These are phyloP conservation scores for Phaeosphaeria sp. DNA, from an alignment of 2,329 filamentous ascomycete species.

Conservation along the genomic window DNA sequence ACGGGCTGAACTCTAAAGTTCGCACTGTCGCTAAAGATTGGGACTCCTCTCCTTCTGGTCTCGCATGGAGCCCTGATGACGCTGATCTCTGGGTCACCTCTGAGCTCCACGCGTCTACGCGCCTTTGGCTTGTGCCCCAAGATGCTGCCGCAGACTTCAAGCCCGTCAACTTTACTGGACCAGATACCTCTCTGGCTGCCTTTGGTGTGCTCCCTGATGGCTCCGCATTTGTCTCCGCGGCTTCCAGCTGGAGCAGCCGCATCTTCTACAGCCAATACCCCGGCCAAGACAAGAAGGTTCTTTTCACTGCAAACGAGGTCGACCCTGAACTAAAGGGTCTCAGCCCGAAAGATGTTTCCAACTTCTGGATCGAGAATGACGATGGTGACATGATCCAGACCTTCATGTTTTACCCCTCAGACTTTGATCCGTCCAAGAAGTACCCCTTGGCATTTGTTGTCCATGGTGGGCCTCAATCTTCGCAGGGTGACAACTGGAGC, in stretches of 20 bases:
- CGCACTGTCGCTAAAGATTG: conserved; percentile 40
- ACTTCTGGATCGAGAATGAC: conserved; percentile 74
- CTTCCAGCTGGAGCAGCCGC: conserved; percentile 40
- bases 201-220: conserved; percentile 67
- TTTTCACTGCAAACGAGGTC: conserved; percentile 69
- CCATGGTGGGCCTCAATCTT: conserved; percentile 81
- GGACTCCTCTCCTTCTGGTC: conserved; percentile 39
- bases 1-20: conserved; percentile 35
- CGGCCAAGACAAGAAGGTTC: conserved; percentile 41
- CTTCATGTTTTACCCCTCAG: conserved; percentile 67
- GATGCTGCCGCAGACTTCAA: conserved; percentile 59
- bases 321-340: conserved; percentile 72
- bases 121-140: conserved; percentile 68
- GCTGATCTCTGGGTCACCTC: conserved; percentile 41
- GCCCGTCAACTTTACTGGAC: conserved; percentile 53
- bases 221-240: conserved; percentile 52
- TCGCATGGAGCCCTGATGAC: conserved; percentile 40
- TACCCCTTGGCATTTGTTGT: conserved; percentile 82
- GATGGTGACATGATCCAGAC: conserved; percentile 67
- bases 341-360: conserved; percentile 65
- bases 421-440: conserved; percentile 73
- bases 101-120: conserved; percentile 37
- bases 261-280: conserved; percentile 41
- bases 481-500: conserved; percentile 77
- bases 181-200: conserved; percentile 42